A percentile compares a stretch with the other conserved stretches of the same genome.
phyloP scores from a whole-genome alignment of 1,284 basidiomycete species.

The Cutaneotrichosporon daszewskae region DNA sequence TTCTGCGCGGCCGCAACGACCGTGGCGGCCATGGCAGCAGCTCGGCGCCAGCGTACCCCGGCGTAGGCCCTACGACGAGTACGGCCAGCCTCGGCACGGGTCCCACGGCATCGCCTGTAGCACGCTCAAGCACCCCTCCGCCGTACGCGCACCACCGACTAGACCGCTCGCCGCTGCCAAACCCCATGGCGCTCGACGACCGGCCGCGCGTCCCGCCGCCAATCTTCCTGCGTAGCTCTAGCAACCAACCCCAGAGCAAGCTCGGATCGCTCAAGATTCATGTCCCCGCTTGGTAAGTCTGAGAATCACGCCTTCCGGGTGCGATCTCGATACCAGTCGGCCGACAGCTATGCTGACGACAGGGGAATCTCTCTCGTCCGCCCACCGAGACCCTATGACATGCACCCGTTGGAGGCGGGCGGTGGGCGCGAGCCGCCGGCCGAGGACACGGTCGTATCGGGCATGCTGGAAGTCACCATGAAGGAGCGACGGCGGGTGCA shows the following conservation, averaged over 20 bases:
- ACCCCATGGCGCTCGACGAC: conserved; percentile 30
- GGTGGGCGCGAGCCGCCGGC: conserved; percentile 28
- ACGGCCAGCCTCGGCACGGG: too few relatives aligned
- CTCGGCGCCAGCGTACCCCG: neutral
- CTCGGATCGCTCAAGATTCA: conserved; percentile 34
- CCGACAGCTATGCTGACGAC: conserved; percentile 5
- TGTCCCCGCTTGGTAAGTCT: conserved; percentile 38
- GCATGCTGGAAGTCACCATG: conserved; percentile 43
- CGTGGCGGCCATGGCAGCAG: neutral
- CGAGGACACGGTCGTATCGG: conserved; percentile 42
- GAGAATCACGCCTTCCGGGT: too few relatives aligned
- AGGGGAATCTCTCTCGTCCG: conserved; percentile 39
- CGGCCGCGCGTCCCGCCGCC: conserved; percentile 37
- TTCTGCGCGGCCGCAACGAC: neutral
- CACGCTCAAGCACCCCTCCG: conserved; percentile 20
- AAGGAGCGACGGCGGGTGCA: conserved; percentile 37
- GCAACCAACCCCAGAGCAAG: conserved; percentile 23
- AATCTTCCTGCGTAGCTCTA: conserved; percentile 32
- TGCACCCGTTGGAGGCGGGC: conserved; percentile 32
- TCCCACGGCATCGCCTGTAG: too few relatives aligned
- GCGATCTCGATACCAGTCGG: conserved; percentile 1
- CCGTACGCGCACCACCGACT: conserved; percentile 32
- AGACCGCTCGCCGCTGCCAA: conserved; percentile 30
- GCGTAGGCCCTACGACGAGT: too few relatives aligned
- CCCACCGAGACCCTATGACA: conserved; percentile 28